Percentiles rank a stretch among this genome's conserved stretches.
phyloP scores from a whole-genome alignment of 495 filamentous ascomycete genomes.

The Platismatia glauca region DNA sequence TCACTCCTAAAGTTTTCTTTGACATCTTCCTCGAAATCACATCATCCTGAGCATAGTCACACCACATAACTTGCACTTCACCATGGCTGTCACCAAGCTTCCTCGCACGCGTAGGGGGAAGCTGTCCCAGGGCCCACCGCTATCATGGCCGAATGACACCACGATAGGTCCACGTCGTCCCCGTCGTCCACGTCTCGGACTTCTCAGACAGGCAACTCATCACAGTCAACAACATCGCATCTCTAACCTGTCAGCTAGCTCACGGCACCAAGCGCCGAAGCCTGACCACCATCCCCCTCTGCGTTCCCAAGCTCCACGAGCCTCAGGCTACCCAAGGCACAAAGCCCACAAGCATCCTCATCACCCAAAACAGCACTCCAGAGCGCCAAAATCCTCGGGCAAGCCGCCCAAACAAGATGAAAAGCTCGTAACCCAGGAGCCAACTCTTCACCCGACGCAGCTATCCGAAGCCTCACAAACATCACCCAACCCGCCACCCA shows the following conservation, averaged over 20 bases:
- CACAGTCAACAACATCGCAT: neutral
- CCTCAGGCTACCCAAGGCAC: neutral
- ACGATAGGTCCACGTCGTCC: neutral
- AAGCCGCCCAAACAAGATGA: neutral
- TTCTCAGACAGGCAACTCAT: neutral
- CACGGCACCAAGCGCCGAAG: neutral
- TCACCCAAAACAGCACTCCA: neutral
- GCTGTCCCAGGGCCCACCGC: neutral
- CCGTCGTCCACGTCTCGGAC: neutral
- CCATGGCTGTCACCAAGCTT: conserved; percentile 1
- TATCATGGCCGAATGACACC: neutral
- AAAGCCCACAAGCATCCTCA: neutral
- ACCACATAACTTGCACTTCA: neutral
- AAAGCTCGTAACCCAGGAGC: neutral
- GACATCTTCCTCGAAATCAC: neutral
- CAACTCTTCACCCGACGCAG: neutral
- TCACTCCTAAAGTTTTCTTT: neutral
- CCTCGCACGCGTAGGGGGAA: neutral
- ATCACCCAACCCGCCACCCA: neutral
- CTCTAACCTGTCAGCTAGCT: neutral
- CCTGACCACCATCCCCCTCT: no score
- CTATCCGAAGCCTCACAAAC: neutral
- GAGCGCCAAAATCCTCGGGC: neutral
- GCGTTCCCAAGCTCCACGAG: neutral
- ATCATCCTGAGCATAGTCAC: neutral